A percentile compares a stretch with the other conserved stretches of the same genome.
Evolutionary conservation across 805 yeast genomes (phyloP).

Genomic region (Schwanniomyces pseudopolymorphus): DNA sequence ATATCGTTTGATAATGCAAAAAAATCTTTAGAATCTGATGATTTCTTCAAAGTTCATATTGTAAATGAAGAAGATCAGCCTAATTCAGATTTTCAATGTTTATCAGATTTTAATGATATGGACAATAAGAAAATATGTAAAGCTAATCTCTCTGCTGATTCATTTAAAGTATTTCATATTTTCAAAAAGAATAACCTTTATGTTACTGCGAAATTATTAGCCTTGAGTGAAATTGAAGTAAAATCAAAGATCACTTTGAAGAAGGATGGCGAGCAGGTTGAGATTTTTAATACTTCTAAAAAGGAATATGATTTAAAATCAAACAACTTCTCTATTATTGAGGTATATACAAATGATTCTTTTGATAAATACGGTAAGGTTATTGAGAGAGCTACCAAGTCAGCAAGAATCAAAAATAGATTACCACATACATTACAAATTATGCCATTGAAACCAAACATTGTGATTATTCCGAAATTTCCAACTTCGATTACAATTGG

Average conservation of each 20-base stretch:
- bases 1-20: constrained; percentile 2
- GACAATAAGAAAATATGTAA: neutral
- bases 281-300: neutral
- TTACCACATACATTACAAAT: constrained; percentile 14
- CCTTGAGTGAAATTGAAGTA: neutral
- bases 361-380: neutral
- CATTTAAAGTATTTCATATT: neutral
- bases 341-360: neutral
- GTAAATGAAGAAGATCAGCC: neutral
- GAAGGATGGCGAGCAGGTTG: neutral
- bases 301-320: neutral
- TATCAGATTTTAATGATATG: neutral
- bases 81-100: neutral
- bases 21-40: neutral
- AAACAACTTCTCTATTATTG: neutral
- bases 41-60: neutral
- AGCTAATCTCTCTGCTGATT: neutral
- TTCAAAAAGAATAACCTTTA: neutral
- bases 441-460: constrained; percentile 26
- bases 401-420: constrained; percentile 1
- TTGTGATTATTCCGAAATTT: constrained; percentile 11
- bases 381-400: neutral
- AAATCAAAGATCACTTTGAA: neutral
- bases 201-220: neutral
- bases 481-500: constrained; percentile 23